These are phyloP conservation scores for Cicer judaicum DNA, from an alignment of 306 rosid genomes.

Conservation along the genomic window DNA sequence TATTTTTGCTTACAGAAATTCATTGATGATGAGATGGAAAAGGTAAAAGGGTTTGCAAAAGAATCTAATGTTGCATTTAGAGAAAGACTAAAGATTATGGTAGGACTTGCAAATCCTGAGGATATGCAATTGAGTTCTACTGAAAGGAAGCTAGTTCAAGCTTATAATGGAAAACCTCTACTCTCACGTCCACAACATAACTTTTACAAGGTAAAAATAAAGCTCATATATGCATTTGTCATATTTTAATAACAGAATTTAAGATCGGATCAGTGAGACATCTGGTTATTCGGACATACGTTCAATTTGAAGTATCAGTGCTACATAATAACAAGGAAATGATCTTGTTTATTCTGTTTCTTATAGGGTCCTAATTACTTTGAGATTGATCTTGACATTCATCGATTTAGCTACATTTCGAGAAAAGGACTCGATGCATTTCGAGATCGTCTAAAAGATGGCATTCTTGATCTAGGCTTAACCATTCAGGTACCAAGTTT, in stretches of 20 bases:
- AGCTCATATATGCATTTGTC: not conserved
- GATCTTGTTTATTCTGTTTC: constrained; percentile 12
- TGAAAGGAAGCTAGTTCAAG: constrained; percentile 77
- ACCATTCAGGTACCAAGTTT: constrained; percentile 78
- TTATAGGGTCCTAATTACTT: constrained; percentile 85
- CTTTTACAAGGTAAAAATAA: constrained; percentile 68
- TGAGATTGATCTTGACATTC: constrained; percentile 97
- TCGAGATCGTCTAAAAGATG: constrained; percentile 77
- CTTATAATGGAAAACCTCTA: constrained; percentile 90
- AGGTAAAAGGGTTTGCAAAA: constrained; percentile 86
- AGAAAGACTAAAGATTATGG: constrained; percentile 94
- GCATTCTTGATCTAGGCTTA: constrained; percentile 78
- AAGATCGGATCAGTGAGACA: no score
- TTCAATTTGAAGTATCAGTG: no score
- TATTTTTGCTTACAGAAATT: constrained; percentile 61
- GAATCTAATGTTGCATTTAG: constrained; percentile 71
- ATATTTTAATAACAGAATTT: not conserved
- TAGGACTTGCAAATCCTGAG: constrained; percentile 84
- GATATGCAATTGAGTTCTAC: constrained; percentile 81
- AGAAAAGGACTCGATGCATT: constrained; percentile 93
- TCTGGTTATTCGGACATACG: no score
- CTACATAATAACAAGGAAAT: not conserved
- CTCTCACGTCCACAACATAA: constrained; percentile 95
- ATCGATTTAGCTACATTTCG: constrained; percentile 92
- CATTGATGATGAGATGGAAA: constrained; percentile 85